Evolutionary conservation across 179 eudicot genomes (phyloP).

Genomic region (Silene vulgaris): DNA sequence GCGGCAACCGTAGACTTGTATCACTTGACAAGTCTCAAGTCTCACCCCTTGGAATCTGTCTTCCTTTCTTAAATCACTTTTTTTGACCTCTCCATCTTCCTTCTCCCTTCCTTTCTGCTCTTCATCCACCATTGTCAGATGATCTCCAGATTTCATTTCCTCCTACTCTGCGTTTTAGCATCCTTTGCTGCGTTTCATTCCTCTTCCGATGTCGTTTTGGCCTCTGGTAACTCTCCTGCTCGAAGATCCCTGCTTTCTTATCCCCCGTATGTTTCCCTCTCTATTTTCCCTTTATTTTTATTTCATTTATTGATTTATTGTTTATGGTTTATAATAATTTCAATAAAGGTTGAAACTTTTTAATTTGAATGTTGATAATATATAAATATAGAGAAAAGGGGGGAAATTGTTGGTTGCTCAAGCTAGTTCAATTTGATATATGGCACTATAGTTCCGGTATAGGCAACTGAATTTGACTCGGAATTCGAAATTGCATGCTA

Average conservation of each 20-base stretch:
- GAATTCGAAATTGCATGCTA: too few species aligned
- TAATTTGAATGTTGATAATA: too few species aligned
- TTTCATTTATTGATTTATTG: background rate
- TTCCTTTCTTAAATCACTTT: background rate
- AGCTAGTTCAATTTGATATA: too few species aligned
- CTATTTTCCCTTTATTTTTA: background rate
- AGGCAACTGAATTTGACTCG: too few species aligned
- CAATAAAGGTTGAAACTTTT: too few species aligned
- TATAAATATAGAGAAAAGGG: too few species aligned
- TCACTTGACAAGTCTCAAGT: background rate
- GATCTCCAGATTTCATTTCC: slow-evolving; percentile 23
- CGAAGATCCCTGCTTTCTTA: slow-evolving; percentile 25
- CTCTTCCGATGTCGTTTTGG: slow-evolving; percentile 22
- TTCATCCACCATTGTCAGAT: slow-evolving; percentile 10
- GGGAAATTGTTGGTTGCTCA: too few species aligned
- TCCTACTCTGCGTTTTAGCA: slow-evolving; percentile 16
- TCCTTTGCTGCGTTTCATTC: slow-evolving; percentile 16
- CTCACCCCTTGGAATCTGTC: background rate
- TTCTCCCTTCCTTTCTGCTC: background rate
- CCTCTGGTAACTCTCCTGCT: slow-evolving; percentile 15
- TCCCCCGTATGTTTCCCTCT: slow-evolving; percentile 23
- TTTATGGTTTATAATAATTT: too few species aligned
- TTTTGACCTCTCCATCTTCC: background rate
- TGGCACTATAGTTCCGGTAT: too few species aligned
- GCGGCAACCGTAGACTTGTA: too few species aligned